Percentiles rank a stretch among this genome's conserved stretches.
Evolutionary conservation across 2,329 filamentous ascomycete genomes (phyloP).

Genomic region (Phaeophleospora eucalypticola): DNA sequence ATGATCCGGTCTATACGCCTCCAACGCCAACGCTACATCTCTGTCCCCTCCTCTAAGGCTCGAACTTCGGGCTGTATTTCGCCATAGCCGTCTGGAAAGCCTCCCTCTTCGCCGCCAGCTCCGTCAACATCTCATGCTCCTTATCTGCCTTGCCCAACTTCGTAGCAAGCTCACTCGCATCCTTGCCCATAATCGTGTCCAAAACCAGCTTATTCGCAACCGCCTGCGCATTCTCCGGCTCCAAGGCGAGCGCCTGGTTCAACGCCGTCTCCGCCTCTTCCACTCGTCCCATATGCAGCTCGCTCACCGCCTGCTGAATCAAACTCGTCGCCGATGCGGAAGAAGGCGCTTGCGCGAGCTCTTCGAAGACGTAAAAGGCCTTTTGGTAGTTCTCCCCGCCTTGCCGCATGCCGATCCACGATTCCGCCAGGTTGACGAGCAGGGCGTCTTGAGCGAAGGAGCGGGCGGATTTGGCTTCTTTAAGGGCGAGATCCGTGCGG

Average conservation of each 20-base stretch:
- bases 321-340: slow-evolving; percentile 72
- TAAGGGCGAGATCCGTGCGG: slow-evolving; percentile 81
- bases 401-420: slow-evolving; percentile 87
- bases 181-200: slow-evolving; percentile 71
- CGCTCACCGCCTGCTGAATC: slow-evolving; percentile 83
- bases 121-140: slow-evolving; percentile 66
- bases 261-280: slow-evolving; percentile 87
- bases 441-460: slow-evolving; percentile 94
- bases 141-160: slow-evolving; percentile 56
- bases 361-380: slow-evolving; percentile 95
- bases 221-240: slow-evolving; percentile 66
- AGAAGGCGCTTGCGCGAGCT: slow-evolving; percentile 81
- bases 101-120: slow-evolving; percentile 79
- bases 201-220: slow-evolving; percentile 82
- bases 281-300: slow-evolving; percentile 81
- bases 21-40: slow-evolving; percentile 3
- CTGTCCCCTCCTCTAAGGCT: slow-evolving; percentile 36
- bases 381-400: slow-evolving; percentile 95
- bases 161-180: slow-evolving; percentile 54
- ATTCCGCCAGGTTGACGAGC: slow-evolving; percentile 89
- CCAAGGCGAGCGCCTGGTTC: slow-evolving; percentile 71
- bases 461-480: slow-evolving; percentile 81
- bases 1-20: background rate
- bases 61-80: slow-evolving; percentile 83
- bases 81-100: slow-evolving; percentile 79